These are phyloP conservation scores for Paratinospora sagittata DNA, from an alignment of 164 flowering plant species.

Conservation along the genomic window DNA sequence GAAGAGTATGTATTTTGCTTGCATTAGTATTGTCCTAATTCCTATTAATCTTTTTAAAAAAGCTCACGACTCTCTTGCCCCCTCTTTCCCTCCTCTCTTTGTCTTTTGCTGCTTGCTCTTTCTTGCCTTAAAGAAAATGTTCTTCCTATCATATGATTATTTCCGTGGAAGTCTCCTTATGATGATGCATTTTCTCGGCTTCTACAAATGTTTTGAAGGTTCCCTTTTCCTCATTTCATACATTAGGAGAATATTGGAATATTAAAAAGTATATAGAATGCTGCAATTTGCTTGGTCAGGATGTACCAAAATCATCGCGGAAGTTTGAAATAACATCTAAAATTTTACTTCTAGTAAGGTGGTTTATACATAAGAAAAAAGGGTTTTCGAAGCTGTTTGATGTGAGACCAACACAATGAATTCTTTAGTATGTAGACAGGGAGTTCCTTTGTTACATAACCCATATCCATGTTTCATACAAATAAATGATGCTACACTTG, in stretches of 20 bases:
- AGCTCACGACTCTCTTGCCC: neutral
- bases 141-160: no score
- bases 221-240: neutral
- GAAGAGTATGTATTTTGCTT: slow-evolving; percentile 79
- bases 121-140: neutral
- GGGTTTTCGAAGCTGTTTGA: neutral
- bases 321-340: neutral
- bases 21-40: neutral
- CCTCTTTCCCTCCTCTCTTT: neutral
- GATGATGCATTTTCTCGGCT: neutral
- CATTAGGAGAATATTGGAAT: neutral
- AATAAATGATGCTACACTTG: no score
- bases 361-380: neutral
- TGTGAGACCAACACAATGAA: neutral
- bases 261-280: neutral
- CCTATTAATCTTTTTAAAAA: neutral
- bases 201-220: neutral
- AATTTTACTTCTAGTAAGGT: neutral
- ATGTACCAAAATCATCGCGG: neutral
- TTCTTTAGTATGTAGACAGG: no score
- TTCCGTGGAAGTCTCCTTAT: no score
- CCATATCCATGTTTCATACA: no score
- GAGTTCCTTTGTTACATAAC: no score
- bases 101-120: neutral
- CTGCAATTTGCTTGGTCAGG: neutral